These are phyloP conservation scores for Houttuynia cordata DNA, from an alignment of 164 flowering plant genomes.

Conservation along the genomic window DNA sequence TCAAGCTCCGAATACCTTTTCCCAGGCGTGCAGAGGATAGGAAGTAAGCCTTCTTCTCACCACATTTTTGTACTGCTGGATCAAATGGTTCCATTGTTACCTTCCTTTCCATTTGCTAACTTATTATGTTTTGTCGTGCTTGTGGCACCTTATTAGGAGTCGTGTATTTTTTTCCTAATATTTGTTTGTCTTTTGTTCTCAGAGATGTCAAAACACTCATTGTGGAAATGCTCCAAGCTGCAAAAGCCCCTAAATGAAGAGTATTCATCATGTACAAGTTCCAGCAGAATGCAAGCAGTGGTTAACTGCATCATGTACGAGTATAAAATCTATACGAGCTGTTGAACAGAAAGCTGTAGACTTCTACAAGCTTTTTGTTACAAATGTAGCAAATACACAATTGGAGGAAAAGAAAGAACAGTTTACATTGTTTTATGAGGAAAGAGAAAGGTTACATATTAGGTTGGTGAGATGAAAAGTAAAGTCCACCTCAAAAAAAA, in stretches of 20 bases:
- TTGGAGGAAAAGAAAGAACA: no score
- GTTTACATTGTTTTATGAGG: no score
- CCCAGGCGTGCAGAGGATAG: conserved; percentile 79
- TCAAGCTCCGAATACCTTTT: conserved; percentile 89
- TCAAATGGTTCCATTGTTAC: neutral
- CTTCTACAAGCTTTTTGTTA: no score
- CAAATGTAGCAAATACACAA: no score
- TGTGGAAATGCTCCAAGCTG: conserved; percentile 82
- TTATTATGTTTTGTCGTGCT: no score
- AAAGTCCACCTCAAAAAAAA: no score
- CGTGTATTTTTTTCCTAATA: neutral
- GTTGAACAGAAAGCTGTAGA: no score
- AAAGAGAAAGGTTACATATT: no score
- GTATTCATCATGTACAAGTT: neutral
- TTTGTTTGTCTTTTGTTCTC: conserved; percentile 1
- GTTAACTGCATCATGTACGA: neutral
- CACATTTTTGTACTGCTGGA: neutral
- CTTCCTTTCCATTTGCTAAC: neutral
- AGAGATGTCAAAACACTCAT: conserved; percentile 90
- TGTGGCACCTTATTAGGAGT: no score
- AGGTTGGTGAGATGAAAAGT: no score
- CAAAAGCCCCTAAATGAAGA: conserved; percentile 19
- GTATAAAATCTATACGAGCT: neutral
- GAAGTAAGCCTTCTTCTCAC: conserved; percentile 41
- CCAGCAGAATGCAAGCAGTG: neutral